These are phyloP conservation scores for Pleurotus pulmonarius DNA, from an alignment of 768 basidiomycete species.

Conservation along the genomic window DNA sequence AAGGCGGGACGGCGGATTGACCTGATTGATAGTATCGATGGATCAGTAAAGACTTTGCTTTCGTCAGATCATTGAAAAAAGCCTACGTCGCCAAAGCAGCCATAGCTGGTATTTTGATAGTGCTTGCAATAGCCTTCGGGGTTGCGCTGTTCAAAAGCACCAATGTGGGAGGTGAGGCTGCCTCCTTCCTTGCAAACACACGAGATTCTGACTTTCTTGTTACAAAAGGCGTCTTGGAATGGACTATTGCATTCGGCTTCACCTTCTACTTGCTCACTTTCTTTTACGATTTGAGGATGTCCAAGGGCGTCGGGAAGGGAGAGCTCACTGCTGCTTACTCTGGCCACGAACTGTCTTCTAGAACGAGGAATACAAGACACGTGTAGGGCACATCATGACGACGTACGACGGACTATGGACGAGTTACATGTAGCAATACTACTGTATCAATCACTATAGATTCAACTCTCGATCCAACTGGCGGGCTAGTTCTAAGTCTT, in stretches of 20 bases:
- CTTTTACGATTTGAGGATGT: constrained; percentile 63
- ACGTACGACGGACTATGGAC: too few species aligned
- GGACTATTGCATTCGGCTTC: constrained; percentile 70
- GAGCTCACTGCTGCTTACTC: constrained; percentile 24
- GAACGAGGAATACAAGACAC: constrained; percentile 8
- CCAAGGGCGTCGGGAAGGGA: constrained; percentile 48
- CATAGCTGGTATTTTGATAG: constrained; percentile 55
- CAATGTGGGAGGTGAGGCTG: constrained; percentile 53
- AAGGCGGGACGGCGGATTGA: not conserved
- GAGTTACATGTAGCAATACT: too few species aligned
- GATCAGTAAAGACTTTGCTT: constrained; percentile 54
- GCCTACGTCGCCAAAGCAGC: constrained; percentile 63
- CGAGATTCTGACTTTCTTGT: not conserved
- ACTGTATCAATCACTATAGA: constrained; percentile 13
- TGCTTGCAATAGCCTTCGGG: constrained; percentile 62
- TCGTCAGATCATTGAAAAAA: constrained; percentile 37
- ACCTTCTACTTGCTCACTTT: constrained; percentile 73
- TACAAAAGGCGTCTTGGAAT: constrained; percentile 63
- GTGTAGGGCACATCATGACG: too few species aligned
- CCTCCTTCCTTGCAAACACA: too few species aligned
- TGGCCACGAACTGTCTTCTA: not conserved
- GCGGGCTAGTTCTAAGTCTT: constrained; percentile 46
- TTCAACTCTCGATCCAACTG: constrained; percentile 56
- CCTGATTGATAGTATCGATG: constrained; percentile 50
- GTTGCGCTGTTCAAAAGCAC: constrained; percentile 39